Evolutionary conservation across 2,329 filamentous ascomycete species (phyloP), one percentile per base, ranked within the genome.

Genomic region (Sphaerulina musiva): DNA sequence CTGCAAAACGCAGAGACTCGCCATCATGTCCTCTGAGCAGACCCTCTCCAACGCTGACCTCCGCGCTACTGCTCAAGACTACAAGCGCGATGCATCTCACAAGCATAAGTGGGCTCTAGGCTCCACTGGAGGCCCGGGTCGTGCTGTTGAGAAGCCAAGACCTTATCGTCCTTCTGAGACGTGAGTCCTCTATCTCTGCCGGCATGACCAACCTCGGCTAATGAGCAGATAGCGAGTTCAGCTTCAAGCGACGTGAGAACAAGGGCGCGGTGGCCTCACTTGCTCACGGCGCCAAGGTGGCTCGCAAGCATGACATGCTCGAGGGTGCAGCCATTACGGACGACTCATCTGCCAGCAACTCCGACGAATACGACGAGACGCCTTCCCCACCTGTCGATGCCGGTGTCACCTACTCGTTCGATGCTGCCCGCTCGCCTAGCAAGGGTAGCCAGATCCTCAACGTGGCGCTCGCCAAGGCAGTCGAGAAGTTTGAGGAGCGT

Each of bases 401-500:
- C 34, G 76, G 76, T 36, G 71, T 79, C 55, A 70, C 78, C 47
- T 79, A 80, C 69, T 79, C 76, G 41, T 83, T 74, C 69, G 79
- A 82, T 56, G 73, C 76, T 10, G 62, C 70, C 3, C 68, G 70
- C 17, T 76, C 76, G 26, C 79, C 79, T 12, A 73, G 68, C 55
- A 72, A 76, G 32, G 80, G 80, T 40, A 78, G 78, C 68, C 78
- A 80, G 64, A 76, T 84, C 64, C 72, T 84, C 46, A 77, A 78
- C 55, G 72, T 73, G 12, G 80, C 81, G 9, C 71, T 84, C 34
- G 75, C 73, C 52, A 77, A 80, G 67, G 81, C 81, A 1, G 77
- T 83, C 40, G 76, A 81, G 71, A 76, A 75, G 59, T 84, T 77
- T 64, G 80, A 84, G 70, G 78, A 76, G 57, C 77, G 77, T 62